Evolutionary conservation across 352 stramenopile genomes (phyloP).

Genomic region (Phytophthora sojae): DNA sequence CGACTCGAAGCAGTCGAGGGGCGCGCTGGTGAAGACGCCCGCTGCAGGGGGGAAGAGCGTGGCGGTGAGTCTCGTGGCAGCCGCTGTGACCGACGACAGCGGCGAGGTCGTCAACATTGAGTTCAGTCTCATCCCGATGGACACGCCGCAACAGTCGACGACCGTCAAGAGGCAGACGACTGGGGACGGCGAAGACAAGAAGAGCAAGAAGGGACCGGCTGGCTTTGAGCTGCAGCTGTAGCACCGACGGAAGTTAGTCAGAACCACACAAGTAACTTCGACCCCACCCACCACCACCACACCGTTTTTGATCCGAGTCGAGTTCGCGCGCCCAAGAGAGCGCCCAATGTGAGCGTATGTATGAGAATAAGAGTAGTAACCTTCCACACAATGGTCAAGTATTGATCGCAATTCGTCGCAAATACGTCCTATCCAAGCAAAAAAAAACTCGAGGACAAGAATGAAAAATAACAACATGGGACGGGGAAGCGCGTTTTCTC

Average conservation of each 20-base stretch:
- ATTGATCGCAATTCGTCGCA: too few species aligned
- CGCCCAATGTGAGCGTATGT: slow-evolving; percentile 1
- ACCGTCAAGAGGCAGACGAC: slow-evolving; percentile 8
- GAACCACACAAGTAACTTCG: not conserved
- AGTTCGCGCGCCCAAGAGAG: not conserved
- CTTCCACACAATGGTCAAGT: slow-evolving; percentile 1
- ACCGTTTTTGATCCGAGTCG: slow-evolving; percentile 5
- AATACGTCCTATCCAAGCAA: too few species aligned
- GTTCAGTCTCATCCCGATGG: slow-evolving; percentile 60
- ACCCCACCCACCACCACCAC: too few species aligned
- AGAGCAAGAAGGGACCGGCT: slow-evolving; percentile 21
- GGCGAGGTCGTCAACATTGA: slow-evolving; percentile 56
- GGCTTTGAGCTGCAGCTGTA: slow-evolving; percentile 37
- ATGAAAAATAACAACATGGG: too few species aligned
- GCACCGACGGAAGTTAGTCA: not conserved
- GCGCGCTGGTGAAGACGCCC: slow-evolving; percentile 36
- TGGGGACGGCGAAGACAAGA: slow-evolving; percentile 11
- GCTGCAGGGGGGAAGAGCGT: slow-evolving; percentile 3
- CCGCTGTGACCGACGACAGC: slow-evolving; percentile 49
- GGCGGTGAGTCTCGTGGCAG: slow-evolving; percentile 52
- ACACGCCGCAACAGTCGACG: slow-evolving; percentile 11
- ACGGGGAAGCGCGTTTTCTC: not conserved
- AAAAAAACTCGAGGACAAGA: too few species aligned
- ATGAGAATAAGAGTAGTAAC: slow-evolving; percentile 4
- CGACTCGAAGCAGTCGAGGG: slow-evolving; percentile 45